A percentile compares a stretch with the other conserved stretches of the same genome.
Evolutionary conservation across 148 eudicot genomes (phyloP).

Genomic region (Chenopodium quinoa): DNA sequence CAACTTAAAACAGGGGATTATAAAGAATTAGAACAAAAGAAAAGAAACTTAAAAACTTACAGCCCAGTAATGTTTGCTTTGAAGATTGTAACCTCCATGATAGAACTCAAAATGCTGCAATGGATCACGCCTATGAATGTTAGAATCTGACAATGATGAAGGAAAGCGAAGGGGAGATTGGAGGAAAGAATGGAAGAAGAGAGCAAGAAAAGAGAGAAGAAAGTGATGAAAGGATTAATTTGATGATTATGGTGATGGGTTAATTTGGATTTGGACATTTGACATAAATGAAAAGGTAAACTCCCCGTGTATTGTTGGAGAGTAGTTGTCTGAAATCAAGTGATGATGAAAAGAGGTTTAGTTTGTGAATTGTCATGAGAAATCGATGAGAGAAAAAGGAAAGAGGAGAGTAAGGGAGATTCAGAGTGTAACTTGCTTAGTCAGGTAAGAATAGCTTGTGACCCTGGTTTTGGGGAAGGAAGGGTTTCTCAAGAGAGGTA

Average conservation of each 20-base stretch:
- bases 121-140: slow-evolving; percentile 52
- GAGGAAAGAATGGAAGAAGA: slow-evolving; percentile 31
- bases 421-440: slow-evolving; percentile 36
- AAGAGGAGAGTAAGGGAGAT: not conserved
- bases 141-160: not conserved
- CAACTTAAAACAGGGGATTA: not conserved
- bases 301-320: not conserved
- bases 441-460: slow-evolving; percentile 85
- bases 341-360: not conserved
- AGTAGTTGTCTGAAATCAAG: slow-evolving; percentile 6
- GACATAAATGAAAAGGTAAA: slow-evolving; percentile 6
- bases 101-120: slow-evolving; percentile 40
- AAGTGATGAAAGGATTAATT: not conserved
- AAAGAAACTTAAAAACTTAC: slow-evolving; percentile 37
- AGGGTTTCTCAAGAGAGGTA: slow-evolving; percentile 7
- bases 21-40: not conserved
- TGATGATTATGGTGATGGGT: not conserved
- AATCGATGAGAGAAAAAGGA: slow-evolving; percentile 1
- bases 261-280: slow-evolving; percentile 36
- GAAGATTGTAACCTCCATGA: slow-evolving; percentile 52
- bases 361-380: slow-evolving; percentile 18
- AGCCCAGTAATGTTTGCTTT: slow-evolving; percentile 78
- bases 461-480: slow-evolving; percentile 37
- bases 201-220: slow-evolving; percentile 27
- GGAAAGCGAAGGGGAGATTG: slow-evolving; percentile 16